These are phyloP conservation scores for Hordeum marinum DNA, from an alignment of 176 grass and related monocot species.

Conservation along the genomic window DNA sequence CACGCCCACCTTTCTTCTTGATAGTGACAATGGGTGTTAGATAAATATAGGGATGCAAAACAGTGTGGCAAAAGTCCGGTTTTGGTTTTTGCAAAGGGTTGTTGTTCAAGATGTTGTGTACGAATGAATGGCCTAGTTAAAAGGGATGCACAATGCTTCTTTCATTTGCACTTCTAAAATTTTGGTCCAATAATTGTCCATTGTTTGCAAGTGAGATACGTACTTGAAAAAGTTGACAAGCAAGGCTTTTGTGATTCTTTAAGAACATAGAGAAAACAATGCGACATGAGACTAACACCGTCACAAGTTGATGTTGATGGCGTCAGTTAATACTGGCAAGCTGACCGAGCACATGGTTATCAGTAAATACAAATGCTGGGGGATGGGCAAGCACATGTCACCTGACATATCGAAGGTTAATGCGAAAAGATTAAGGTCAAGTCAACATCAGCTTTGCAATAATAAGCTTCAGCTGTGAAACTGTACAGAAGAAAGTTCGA, in stretches of 20 bases:
- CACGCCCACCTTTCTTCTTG: constrained; percentile 12
- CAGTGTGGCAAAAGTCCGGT: constrained; percentile 30
- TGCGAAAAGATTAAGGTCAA: not conserved
- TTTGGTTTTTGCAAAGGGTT: constrained; percentile 29
- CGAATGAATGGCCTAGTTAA: not conserved
- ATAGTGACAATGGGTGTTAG: constrained; percentile 28
- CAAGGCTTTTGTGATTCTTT: not conserved
- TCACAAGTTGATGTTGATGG: not conserved
- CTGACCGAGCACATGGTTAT: not conserved
- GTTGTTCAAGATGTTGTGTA: constrained; percentile 28
- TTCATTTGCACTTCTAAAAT: not conserved
- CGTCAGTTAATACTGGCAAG: not conserved
- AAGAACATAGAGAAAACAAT: not conserved
- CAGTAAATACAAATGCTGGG: not conserved
- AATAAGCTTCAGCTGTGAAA: not conserved
- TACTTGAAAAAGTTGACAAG: not conserved
- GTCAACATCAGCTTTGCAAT: not conserved
- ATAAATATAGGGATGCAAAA: constrained; percentile 14
- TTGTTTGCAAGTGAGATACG: not conserved
- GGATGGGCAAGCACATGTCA: not conserved
- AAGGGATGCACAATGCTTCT: not conserved
- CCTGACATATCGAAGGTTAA: not conserved
- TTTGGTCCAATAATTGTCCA: not conserved
- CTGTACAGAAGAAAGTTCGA: constrained; percentile 1
- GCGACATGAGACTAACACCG: not conserved